phyloP scores from a whole-genome alignment of 306 rosid species.

The Casuarina glauca region DNA sequence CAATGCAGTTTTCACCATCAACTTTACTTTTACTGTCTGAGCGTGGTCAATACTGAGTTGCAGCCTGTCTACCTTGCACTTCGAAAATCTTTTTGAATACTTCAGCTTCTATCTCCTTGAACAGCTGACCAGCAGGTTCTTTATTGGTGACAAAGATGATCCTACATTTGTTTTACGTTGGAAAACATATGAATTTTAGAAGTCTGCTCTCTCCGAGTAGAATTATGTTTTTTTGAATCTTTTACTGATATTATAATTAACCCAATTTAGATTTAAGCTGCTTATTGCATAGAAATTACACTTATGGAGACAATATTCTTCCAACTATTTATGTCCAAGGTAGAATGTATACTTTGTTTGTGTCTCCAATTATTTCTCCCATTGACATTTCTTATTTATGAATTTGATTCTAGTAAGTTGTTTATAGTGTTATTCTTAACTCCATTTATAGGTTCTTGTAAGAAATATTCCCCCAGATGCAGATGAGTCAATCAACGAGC shows the following conservation, averaged over 20 bases:
- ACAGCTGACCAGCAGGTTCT: not conserved
- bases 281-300: not conserved
- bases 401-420: not conserved
- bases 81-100: too few relatives aligned
- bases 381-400: not conserved
- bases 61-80: too few relatives aligned
- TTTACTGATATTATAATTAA: not conserved
- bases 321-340: not conserved
- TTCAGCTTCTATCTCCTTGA: too few relatives aligned
- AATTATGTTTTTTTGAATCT: not conserved
- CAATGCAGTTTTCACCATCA: not conserved
- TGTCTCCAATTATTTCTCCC: not conserved
- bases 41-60: not conserved
- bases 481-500: constrained; percentile 86
- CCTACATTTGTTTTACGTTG: not conserved
- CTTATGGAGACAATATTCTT: not conserved
- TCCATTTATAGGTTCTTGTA: constrained; percentile 65
- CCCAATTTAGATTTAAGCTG: not conserved
- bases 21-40: not conserved
- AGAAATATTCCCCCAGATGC: constrained; percentile 89
- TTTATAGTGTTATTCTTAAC: constrained; percentile 19
- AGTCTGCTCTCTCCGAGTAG: not conserved
- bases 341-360: not conserved
- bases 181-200: not conserved
- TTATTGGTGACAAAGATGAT: not conserved